Conservation (phyloP, 2,329 filamentous ascomycete species). For the Diaporthe caulivora region DNA sequence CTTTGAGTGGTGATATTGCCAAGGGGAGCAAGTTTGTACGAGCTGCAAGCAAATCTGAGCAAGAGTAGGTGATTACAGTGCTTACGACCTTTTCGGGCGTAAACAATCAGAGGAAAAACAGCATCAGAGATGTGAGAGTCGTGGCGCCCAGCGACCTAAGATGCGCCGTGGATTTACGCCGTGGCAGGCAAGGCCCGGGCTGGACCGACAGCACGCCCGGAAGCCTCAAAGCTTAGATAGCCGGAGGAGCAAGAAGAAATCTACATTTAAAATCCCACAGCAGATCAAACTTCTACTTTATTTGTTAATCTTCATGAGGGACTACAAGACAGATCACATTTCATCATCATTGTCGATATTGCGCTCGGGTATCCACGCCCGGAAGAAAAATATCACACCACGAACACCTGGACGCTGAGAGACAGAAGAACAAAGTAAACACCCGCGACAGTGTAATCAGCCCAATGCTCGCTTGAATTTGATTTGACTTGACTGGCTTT, state of each 20-base stretch:
- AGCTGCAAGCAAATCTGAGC: neutral
- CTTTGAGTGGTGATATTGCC: slow-evolving; percentile 25
- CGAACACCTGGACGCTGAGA: neutral
- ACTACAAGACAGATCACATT: neutral
- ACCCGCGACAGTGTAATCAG: neutral
- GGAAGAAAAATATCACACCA: slow-evolving; percentile 1
- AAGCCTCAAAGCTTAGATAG: too few relatives aligned
- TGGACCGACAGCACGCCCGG: too few relatives aligned
- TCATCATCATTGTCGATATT: neutral
- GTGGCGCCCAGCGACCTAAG: too few relatives aligned
- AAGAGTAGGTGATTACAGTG: neutral
- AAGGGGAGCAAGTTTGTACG: slow-evolving; percentile 34
- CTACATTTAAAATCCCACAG: too few relatives aligned
- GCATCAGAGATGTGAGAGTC: too few relatives aligned
- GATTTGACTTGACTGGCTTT: neutral
- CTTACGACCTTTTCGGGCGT: too few relatives aligned
- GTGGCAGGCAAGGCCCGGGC: too few relatives aligned
- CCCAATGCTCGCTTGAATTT: slow-evolving; percentile 31
- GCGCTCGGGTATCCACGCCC: slow-evolving; percentile 5
- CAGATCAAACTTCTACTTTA: too few relatives aligned
- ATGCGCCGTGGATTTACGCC: too few relatives aligned
- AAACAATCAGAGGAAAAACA: too few relatives aligned
- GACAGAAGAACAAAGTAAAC: neutral
- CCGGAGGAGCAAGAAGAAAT: too few relatives aligned
- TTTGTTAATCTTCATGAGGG: neutral